Conservation (phyloP, 805 yeast genomes). For the Dipodascopsis tothii region DNA sequence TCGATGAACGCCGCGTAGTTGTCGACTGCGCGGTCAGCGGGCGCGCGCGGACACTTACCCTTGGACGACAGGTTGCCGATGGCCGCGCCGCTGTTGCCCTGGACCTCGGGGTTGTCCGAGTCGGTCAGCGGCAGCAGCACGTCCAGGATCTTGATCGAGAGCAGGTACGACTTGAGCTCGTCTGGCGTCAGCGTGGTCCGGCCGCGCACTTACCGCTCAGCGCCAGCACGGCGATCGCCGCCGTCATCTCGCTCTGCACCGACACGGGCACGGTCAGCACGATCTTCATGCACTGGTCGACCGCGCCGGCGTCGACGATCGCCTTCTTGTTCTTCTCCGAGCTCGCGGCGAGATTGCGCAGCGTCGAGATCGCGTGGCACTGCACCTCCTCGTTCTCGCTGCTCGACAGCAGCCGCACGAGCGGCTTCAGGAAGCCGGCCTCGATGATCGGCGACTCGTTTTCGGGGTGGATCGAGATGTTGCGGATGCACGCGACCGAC, state of each 20-base stretch:
- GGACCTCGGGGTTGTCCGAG: constrained; percentile 84
- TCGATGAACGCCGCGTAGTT: constrained; percentile 73
- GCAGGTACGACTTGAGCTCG: constrained; percentile 76
- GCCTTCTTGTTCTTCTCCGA: constrained; percentile 88
- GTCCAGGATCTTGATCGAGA: constrained; percentile 75
- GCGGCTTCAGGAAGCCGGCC: constrained; percentile 90
- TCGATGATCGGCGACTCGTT: constrained; percentile 94
- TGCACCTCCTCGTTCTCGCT: constrained; percentile 75
- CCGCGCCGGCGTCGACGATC: constrained; percentile 90
- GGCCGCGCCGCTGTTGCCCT: constrained; percentile 98
- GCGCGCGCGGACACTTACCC: too few species aligned
- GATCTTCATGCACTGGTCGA: constrained; percentile 80
- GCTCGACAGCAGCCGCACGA: constrained; percentile 68
- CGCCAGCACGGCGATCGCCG: constrained; percentile 94
- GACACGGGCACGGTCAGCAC: constrained; percentile 80
- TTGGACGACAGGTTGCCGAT: constrained; percentile 91
- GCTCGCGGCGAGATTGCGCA: constrained; percentile 92
- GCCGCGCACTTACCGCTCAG: too few species aligned
- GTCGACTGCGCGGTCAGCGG: too few species aligned
- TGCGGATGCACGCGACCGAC: constrained; percentile 96
- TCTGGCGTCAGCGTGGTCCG: too few species aligned
- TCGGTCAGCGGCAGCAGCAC: constrained; percentile 87
- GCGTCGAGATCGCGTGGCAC: constrained; percentile 94
- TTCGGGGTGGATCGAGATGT: constrained; percentile 91
- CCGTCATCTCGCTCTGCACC: constrained; percentile 93